Percentiles rank a stretch among this genome's conserved stretches.
Conservation (phyloP, 2,329 filamentous ascomycete genomes). For the Calonectria montana region DNA sequence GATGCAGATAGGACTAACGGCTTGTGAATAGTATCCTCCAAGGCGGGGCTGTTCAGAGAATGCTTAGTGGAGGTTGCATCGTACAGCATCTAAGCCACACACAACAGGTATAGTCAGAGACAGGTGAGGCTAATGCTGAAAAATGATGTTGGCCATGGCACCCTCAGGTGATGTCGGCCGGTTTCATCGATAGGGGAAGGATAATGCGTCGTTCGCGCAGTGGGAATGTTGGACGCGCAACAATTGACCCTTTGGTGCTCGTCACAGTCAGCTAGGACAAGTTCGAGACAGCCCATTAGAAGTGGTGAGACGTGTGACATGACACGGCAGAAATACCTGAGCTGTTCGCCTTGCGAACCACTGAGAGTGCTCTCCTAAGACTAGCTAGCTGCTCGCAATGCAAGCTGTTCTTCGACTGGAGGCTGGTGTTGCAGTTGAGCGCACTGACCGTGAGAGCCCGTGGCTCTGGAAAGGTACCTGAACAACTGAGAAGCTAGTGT, state of each 20-base stretch:
- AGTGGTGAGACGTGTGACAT: slow-evolving; percentile 12
- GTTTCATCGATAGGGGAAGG: neutral
- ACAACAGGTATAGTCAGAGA: neutral
- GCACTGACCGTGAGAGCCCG: slow-evolving; percentile 5
- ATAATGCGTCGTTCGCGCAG: neutral
- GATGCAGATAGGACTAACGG: neutral
- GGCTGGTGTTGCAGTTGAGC: neutral
- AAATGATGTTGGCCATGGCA: neutral
- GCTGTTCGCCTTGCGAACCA: neutral
- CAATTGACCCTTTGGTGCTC: neutral
- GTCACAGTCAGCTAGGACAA: neutral
- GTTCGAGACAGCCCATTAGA: neutral
- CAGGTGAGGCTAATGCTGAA: neutral
- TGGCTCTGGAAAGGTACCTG: neutral
- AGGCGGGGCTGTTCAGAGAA: neutral
- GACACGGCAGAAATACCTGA: neutral
- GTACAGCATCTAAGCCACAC: slow-evolving; percentile 11
- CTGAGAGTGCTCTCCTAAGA: neutral
- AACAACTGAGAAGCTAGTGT: slow-evolving; percentile 10
- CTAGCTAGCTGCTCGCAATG: neutral
- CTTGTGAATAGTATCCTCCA: neutral
- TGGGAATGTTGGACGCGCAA: neutral
- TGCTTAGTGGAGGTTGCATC: slow-evolving; percentile 4
- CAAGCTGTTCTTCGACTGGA: neutral
- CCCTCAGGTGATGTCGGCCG: neutral